Conservation (phyloP, 2,329 filamentous ascomycete species). For the Didymella exigua region DNA sequence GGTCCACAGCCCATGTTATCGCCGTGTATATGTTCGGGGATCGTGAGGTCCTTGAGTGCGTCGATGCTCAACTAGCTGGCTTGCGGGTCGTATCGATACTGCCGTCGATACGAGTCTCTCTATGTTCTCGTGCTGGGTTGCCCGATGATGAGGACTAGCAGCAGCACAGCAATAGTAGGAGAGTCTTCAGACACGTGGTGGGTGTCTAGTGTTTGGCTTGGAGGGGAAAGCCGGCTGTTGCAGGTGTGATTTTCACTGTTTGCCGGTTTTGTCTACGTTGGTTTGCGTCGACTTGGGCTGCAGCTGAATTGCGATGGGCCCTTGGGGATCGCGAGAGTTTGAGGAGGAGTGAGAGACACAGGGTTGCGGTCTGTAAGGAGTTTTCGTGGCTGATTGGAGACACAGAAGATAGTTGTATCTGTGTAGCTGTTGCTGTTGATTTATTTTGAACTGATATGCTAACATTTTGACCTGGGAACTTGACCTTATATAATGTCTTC, state of each 20-base stretch:
- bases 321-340: background rate
- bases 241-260: background rate
- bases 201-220: background rate
- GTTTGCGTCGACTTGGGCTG: slow-evolving; percentile 1
- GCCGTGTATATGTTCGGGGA: background rate
- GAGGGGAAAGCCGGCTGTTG: background rate
- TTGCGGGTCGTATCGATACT: background rate
- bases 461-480: background rate
- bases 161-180: background rate
- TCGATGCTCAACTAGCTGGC: background rate
- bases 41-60: background rate
- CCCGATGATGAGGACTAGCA: background rate
- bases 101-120: background rate
- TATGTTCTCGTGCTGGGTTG: background rate
- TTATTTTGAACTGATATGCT: background rate
- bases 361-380: background rate
- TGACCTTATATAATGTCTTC: slow-evolving; percentile 1
- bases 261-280: background rate
- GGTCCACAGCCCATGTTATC: slow-evolving; percentile 12
- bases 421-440: background rate
- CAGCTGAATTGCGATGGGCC: background rate
- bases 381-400: background rate
- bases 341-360: background rate
- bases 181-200: background rate
- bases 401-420: background rate